These are phyloP conservation scores for Paraurostyla sp. DNA, from an alignment of 73 alveolate genomes.

Conservation along the genomic window DNA sequence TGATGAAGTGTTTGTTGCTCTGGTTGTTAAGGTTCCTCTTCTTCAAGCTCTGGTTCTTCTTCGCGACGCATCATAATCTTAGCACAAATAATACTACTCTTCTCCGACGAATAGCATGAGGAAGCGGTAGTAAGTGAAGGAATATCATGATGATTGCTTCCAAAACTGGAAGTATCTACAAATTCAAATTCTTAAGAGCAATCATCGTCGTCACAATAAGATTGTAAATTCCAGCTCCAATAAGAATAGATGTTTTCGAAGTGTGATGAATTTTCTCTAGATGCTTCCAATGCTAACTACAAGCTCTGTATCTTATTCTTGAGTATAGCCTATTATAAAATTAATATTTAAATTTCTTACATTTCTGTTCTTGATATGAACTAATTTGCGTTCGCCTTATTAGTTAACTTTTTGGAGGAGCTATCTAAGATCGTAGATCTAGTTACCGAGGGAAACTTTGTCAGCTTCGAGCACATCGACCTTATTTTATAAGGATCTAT, in stretches of 20 bases:
- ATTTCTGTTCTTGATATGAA: constrained; percentile 21
- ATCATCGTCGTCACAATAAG: constrained; percentile 30
- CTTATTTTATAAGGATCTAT: constrained; percentile 40
- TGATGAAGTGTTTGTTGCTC: background rate
- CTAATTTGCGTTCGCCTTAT: constrained; percentile 25
- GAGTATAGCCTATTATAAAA: background rate
- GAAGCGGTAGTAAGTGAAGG: constrained; percentile 5
- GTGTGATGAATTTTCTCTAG: constrained; percentile 9
- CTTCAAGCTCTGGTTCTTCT: constrained; percentile 1
- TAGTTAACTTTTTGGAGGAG: constrained; percentile 49
- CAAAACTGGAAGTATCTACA: constrained; percentile 11
- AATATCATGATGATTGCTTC: background rate
- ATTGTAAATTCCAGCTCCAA: constrained; percentile 2
- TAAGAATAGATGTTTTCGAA: constrained; percentile 1
- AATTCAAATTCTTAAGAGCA: background rate
- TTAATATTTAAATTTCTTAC: background rate
- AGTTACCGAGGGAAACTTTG: constrained; percentile 28
- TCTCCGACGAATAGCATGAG: background rate
- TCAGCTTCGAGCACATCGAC: constrained; percentile 54
- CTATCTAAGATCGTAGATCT: constrained; percentile 37
- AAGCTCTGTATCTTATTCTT: background rate
- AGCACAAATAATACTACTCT: background rate
- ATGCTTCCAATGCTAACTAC: constrained; percentile 27
- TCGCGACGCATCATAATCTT: constrained; percentile 7
- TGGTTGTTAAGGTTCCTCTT: background rate